phyloP scores from a whole-genome alignment of 2,329 filamentous ascomycete species.

The Botryotinia narcissicola region DNA sequence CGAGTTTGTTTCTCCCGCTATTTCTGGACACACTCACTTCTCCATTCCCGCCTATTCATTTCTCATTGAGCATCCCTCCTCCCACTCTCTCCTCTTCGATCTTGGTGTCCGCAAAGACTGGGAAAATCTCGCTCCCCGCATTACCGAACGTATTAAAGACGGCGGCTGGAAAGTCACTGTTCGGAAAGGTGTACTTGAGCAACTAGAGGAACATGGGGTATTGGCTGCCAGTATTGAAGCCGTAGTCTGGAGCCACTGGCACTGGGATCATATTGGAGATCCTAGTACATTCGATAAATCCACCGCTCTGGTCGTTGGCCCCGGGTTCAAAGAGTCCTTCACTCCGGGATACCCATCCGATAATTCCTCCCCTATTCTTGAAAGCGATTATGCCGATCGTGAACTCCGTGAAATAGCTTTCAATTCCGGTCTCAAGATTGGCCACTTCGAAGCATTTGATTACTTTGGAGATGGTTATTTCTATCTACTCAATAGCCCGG shows the following conservation, averaged over 20 bases:
- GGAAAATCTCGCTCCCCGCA: slow-evolving; percentile 34
- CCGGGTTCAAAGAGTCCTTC: slow-evolving; percentile 48
- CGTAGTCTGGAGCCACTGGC: slow-evolving; percentile 44
- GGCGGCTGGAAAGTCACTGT: slow-evolving; percentile 23
- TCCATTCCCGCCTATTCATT: slow-evolving; percentile 15
- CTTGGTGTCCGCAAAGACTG: slow-evolving; percentile 38
- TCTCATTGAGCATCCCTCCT: slow-evolving; percentile 26
- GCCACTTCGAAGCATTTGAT: slow-evolving; percentile 48
- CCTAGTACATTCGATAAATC: slow-evolving; percentile 45
- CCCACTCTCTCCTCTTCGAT: slow-evolving; percentile 33
- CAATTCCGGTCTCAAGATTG: slow-evolving; percentile 40
- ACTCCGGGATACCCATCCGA: slow-evolving; percentile 48
- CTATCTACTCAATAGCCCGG: slow-evolving; percentile 48
- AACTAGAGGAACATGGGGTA: slow-evolving; percentile 33
- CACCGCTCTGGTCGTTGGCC: slow-evolving; percentile 51
- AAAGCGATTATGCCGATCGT: slow-evolving; percentile 40
- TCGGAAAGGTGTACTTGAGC: neutral
- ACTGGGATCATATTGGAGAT: slow-evolving; percentile 54
- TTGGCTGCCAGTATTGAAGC: slow-evolving; percentile 40
- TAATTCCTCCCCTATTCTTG: slow-evolving; percentile 38
- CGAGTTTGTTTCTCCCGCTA: slow-evolving; percentile 33
- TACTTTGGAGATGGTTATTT: slow-evolving; percentile 57
- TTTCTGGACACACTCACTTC: slow-evolving; percentile 41
- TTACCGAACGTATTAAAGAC: slow-evolving; percentile 31
- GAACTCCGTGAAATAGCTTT: slow-evolving; percentile 29